phyloP scores from a whole-genome alignment of 306 rosid species.

The Nissolia schottii region DNA sequence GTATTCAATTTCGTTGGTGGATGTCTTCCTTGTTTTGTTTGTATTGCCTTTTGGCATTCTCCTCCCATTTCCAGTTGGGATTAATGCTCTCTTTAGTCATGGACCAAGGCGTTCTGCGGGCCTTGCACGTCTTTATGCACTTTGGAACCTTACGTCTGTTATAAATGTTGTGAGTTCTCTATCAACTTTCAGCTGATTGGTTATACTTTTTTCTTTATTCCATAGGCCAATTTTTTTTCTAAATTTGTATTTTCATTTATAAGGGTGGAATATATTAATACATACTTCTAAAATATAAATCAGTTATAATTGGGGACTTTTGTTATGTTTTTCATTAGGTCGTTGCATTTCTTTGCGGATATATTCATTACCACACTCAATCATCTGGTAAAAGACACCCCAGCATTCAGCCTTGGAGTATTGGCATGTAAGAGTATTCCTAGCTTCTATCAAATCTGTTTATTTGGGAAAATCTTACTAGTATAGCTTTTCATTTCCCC shows the following conservation, averaged over 20 bases:
- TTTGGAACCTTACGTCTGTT: conserved; percentile 89
- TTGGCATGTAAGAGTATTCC: conserved; percentile 66
- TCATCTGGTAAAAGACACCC: conserved; percentile 58
- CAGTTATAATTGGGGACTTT: neutral
- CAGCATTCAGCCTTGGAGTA: conserved; percentile 76
- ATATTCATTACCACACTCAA: conserved; percentile 65
- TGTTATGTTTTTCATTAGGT: conserved; percentile 44
- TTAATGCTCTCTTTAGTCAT: conserved; percentile 98
- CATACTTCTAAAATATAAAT: neutral
- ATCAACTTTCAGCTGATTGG: conserved; percentile 14
- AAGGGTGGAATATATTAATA: neutral
- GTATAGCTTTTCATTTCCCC: neutral
- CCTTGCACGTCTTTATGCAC: conserved; percentile 89
- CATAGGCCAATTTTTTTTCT: neutral
- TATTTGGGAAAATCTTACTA: neutral
- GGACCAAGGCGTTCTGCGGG: conserved; percentile 98
- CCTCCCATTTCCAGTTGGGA: conserved; percentile 98
- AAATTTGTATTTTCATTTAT: no score
- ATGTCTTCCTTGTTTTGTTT: conserved; percentile 83
- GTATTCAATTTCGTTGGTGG: conserved; percentile 85
- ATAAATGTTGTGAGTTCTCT: conserved; percentile 76
- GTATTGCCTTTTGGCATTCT: conserved; percentile 88
- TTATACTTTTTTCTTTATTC: neutral
- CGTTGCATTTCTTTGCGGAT: conserved; percentile 93
- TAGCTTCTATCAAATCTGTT: neutral